Evolutionary conservation across 2,329 filamentous ascomycete genomes (phyloP), one percentile per base, ranked within the genome.

Genomic region (Niveomyces coronatus): DNA sequence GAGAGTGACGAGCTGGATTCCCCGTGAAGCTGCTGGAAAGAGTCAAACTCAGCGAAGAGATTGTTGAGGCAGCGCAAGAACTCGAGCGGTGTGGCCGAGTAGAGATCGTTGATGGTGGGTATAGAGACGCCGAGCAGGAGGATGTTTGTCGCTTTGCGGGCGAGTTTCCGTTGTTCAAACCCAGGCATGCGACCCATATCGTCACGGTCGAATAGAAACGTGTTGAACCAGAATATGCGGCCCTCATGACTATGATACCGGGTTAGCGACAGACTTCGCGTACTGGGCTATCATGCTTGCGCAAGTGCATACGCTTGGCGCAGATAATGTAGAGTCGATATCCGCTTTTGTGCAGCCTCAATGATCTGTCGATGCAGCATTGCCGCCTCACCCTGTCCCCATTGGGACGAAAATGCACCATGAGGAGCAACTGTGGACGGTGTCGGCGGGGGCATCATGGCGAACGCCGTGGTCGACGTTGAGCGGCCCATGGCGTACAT

Each of bases 191-290:
- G 79, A 36, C 74, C 67, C 23, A 96, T 71, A 58, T 94, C 86
- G 20, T 75, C 61, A 52, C 85, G 83, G 47, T 87, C 85, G 61
- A 94, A 94, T 53, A 94, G 82, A 44, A 94, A 76, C 0, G 91
- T 95, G 63, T 95, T 95, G 69, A 96, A 95, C 88, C 91, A 96
- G 66, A 94, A 96, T 29, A 94, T 79, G 42, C 86, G 80, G 44
- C 89, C 88, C 62, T 95, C 87, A 55, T 98, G 88, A 19, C 86
- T 94, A 29, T n/a, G n/a, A n/a, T n/a, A n/a, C n/a, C n/a, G n/a
- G n/a, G n/a, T n/a, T n/a, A n/a, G n/a, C n/a, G n/a, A n/a, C n/a
- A n/a, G n/a, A n/a, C n/a, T n/a, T n/a, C 34, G 11, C 1, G 5
- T 13, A 30, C 40, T 47, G 15, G 39, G 17, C 7, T 11, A 32